Percentiles rank a stretch among this genome's conserved stretches.
These are phyloP conservation scores for Boehmeria nivea DNA, from an alignment of 306 rosid species.

Conservation along the genomic window DNA sequence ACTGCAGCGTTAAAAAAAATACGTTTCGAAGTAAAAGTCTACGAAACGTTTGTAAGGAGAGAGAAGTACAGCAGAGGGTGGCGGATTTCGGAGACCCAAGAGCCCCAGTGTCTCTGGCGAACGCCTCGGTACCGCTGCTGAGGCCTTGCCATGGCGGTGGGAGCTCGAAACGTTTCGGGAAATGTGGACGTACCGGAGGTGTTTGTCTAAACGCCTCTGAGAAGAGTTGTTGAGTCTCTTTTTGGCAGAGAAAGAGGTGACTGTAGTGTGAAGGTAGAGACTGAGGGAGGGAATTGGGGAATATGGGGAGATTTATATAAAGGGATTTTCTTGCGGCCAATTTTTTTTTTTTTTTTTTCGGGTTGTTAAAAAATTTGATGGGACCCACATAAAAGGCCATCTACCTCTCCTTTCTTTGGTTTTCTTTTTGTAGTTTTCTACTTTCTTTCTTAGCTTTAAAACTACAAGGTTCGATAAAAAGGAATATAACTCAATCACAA, in stretches of 20 bases:
- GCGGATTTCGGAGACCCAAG: conserved; percentile 91
- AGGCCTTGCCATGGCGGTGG: conserved; percentile 53
- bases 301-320: conserved; percentile 5
- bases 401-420: not conserved
- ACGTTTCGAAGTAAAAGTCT: not conserved
- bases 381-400: conserved; percentile 1
- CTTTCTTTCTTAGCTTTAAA: not conserved
- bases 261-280: conserved; percentile 3
- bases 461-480: not conserved
- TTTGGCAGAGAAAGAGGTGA: not conserved
- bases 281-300: not conserved
- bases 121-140: conserved; percentile 77
- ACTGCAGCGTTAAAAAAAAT: not conserved
- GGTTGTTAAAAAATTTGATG: not conserved
- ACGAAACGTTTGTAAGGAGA: not conserved
- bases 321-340: conserved; percentile 10
- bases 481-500: not conserved
- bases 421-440: not conserved
- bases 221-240: not conserved
- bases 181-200: not conserved
- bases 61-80: conserved; percentile 33
- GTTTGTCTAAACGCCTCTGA: not conserved
- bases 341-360: not conserved
- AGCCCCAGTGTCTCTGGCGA: conserved; percentile 81
- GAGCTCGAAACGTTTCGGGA: conserved; percentile 9